phyloP scores from a whole-genome alignment of 305 asterid genomes.

The Caryopteris hybrid region DNA sequence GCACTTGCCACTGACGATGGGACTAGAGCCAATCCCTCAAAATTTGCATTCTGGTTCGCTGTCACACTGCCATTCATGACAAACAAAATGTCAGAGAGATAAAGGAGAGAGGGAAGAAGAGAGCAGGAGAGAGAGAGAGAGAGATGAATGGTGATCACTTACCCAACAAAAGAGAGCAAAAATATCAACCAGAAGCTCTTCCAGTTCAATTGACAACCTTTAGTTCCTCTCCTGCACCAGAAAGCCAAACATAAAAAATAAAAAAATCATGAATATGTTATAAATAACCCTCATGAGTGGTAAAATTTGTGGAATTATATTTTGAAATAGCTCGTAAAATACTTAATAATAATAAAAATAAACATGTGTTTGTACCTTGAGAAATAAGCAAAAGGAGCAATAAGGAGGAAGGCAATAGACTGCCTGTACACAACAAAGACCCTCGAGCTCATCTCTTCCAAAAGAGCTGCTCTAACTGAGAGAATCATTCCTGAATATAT shows the following conservation, averaged over 20 bases:
- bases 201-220: conserved; percentile 26
- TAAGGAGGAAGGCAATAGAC: conserved; percentile 33
- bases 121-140: not conserved
- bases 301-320: no score
- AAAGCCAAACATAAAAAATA: not conserved
- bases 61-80: conserved; percentile 36
- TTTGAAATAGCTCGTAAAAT: no score
- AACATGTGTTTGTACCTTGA: conserved; percentile 39
- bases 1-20: conserved; percentile 67
- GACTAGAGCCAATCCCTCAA: conserved; percentile 49
- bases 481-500: conserved; percentile 41
- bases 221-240: conserved; percentile 28
- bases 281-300: no score
- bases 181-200: conserved; percentile 43
- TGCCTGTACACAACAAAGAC: conserved; percentile 38
- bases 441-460: conserved; percentile 42
- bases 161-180: conserved; percentile 46
- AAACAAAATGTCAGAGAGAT: not conserved
- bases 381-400: conserved; percentile 44
- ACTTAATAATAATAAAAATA: no score
- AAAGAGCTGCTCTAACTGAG: conserved; percentile 34
- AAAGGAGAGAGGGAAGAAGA: not conserved
- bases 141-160: not conserved
- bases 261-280: no score
- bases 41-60: conserved; percentile 51